phyloP scores from a whole-genome alignment of 106 monocot species.

The Allium fistulosum region DNA sequence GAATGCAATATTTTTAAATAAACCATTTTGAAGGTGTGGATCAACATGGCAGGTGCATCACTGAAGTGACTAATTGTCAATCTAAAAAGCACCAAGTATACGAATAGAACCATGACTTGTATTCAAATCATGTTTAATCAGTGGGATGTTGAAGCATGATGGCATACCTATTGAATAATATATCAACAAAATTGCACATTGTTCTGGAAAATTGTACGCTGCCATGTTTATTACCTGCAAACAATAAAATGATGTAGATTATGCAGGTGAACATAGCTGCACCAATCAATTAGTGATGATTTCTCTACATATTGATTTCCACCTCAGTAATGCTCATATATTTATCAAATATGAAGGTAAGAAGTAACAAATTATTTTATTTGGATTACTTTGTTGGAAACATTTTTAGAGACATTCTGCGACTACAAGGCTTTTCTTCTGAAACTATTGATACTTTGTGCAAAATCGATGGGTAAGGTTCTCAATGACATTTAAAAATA shows the following conservation, averaged over 20 bases:
- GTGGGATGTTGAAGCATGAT: no score
- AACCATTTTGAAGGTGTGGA: not conserved
- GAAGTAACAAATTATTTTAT: no score
- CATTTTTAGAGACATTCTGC: no score
- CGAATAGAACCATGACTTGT: not conserved
- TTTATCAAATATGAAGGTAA: no score
- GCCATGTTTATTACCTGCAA: constrained; percentile 36
- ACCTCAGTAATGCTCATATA: no score
- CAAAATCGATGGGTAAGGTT: no score
- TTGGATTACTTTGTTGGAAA: no score
- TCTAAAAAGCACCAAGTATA: not conserved
- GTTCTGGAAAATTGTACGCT: constrained; percentile 34
- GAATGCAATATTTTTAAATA: not conserved
- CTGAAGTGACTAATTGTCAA: not conserved
- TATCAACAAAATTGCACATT: constrained; percentile 52
- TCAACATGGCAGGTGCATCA: not conserved
- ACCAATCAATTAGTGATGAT: not conserved
- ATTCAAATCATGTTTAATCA: not conserved
- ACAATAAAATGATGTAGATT: not conserved
- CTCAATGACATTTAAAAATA: no score
- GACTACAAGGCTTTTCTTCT: no score
- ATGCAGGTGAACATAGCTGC: not conserved
- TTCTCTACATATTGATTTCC: no score
- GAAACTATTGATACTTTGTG: no score
- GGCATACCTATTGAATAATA: constrained; percentile 63